Conservation (phyloP, 129 eudicot genomes). For the Lactuca sativa region DNA sequence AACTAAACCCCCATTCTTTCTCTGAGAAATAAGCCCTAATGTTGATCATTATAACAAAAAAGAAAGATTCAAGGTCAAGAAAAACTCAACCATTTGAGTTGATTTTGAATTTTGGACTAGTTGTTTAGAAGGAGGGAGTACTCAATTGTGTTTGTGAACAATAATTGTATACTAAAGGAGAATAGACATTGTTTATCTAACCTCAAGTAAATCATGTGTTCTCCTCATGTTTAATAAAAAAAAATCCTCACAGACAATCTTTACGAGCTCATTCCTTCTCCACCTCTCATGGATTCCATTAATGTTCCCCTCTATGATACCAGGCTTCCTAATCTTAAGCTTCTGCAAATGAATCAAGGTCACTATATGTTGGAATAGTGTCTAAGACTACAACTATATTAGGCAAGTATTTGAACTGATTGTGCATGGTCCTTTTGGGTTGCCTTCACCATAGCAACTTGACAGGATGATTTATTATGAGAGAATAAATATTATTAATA, state of each 20-base stretch:
- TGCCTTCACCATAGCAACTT: no score
- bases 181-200: slow-evolving; percentile 25
- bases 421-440: no score
- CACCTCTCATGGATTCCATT: slow-evolving; percentile 97
- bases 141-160: neutral
- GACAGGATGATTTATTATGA: no score
- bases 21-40: slow-evolving; percentile 49
- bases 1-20: slow-evolving; percentile 92
- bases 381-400: no score
- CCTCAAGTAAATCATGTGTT: slow-evolving; percentile 93
- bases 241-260: slow-evolving; percentile 77
- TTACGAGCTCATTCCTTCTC: slow-evolving; percentile 76
- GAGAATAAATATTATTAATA: no score
- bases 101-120: no score
- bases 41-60: neutral
- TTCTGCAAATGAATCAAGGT: no score
- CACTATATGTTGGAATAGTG: no score
- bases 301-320: slow-evolving; percentile 88
- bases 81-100: no score
- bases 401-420: no score
- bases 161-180: neutral
- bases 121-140: no score
- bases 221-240: slow-evolving; percentile 87
- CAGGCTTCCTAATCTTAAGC: slow-evolving; percentile 88
- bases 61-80: neutral